Percentiles rank a stretch among this genome's conserved stretches.
These are phyloP conservation scores for Tetradesmus obliquus DNA, from an alignment of 139 green algal genomes.

Conservation along the genomic window DNA sequence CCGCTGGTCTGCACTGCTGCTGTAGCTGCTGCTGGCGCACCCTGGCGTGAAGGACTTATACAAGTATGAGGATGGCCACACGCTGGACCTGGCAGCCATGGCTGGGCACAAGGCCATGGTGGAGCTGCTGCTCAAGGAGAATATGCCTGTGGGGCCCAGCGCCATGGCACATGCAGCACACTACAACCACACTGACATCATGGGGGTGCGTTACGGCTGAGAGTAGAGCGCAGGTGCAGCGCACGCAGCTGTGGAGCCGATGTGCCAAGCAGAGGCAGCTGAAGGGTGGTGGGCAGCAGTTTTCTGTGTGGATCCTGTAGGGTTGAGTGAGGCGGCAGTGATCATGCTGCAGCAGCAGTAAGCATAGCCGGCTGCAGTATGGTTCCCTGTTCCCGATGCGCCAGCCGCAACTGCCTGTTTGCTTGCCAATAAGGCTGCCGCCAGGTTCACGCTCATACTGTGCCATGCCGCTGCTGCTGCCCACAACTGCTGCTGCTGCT, in stretches of 20 bases:
- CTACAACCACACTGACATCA: conserved; percentile 30
- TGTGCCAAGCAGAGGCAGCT: too few species aligned
- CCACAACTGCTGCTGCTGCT: background rate
- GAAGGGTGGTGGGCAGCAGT: too few species aligned
- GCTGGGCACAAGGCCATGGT: background rate
- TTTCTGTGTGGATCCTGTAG: too few species aligned
- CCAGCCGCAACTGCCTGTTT: too few species aligned
- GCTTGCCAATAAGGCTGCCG: too few species aligned
- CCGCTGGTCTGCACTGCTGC: background rate
- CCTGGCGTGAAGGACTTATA: background rate
- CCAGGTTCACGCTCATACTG: too few species aligned
- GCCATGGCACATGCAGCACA: conserved; percentile 36
- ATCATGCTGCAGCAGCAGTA: background rate
- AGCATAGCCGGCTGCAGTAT: too few species aligned
- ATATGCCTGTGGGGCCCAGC: background rate
- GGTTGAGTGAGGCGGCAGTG: too few species aligned
- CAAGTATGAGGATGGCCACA: conserved; percentile 38
- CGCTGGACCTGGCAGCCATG: conserved; percentile 32
- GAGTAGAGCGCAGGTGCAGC: too few species aligned
- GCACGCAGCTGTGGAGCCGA: too few species aligned
- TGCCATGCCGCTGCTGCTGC: too few species aligned
- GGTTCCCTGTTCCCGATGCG: too few species aligned
- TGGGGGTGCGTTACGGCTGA: background rate
- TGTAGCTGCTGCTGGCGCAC: conserved; percentile 19
- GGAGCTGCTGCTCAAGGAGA: conserved; percentile 3